These are phyloP conservation scores for Apiotrichum domesticum DNA, from an alignment of 1,284 basidiomycete genomes.

Conservation along the genomic window DNA sequence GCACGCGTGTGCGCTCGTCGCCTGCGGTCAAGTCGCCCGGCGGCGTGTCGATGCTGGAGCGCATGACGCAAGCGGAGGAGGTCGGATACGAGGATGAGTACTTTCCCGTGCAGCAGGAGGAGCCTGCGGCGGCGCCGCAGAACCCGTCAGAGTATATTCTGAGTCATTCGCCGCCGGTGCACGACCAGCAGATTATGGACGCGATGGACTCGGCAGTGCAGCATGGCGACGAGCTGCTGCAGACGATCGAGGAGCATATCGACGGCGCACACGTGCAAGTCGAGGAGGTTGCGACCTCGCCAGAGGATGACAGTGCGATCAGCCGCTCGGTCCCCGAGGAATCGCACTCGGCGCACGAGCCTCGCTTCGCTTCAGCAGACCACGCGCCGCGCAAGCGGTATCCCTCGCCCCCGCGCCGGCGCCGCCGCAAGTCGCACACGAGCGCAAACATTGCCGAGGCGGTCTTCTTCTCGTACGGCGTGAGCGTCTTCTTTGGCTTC, in stretches of 20 bases:
- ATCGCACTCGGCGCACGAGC: neutral
- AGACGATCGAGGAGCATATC: neutral
- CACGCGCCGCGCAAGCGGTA: neutral
- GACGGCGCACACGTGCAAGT: neutral
- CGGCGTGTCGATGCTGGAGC: constrained; percentile 58
- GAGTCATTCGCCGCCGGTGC: constrained; percentile 33
- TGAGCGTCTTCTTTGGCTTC: constrained; percentile 82
- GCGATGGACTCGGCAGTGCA: constrained; percentile 1
- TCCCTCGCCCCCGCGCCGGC: constrained; percentile 8
- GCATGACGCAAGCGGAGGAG: constrained; percentile 80
- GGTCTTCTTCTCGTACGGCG: constrained; percentile 72
- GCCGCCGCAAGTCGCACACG: constrained; percentile 4
- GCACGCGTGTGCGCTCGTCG: constrained; percentile 76
- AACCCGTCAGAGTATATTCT: constrained; percentile 44
- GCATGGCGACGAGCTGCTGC: neutral
- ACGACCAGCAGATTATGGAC: constrained; percentile 1
- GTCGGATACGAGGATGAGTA: constrained; percentile 81
- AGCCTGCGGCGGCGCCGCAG: constrained; percentile 16
- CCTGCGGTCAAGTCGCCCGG: constrained; percentile 57
- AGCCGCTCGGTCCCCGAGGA: neutral
- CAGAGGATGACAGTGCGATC: no score
- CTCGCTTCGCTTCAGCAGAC: neutral
- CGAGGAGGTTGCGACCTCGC: neutral
- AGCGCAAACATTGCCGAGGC: constrained; percentile 62
- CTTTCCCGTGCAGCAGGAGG: constrained; percentile 51